These are phyloP conservation scores for Trametes elegans DNA, from an alignment of 768 basidiomycete species.

Conservation along the genomic window DNA sequence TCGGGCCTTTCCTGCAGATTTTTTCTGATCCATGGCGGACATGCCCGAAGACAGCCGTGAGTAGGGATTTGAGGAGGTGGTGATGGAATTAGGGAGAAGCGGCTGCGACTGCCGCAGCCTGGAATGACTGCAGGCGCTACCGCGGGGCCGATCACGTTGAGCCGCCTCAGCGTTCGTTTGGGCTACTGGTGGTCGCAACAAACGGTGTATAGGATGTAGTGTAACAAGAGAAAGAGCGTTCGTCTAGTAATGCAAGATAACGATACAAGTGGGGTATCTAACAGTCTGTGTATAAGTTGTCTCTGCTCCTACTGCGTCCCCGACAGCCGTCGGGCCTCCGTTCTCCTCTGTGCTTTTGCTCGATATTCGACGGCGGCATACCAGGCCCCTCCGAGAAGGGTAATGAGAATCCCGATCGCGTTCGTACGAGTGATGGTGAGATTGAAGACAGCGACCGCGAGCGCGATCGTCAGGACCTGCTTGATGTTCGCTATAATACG, in stretches of 20 bases:
- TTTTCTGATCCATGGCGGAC: not conserved
- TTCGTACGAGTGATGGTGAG: conserved; percentile 79
- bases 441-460: conserved; percentile 82
- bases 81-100: too few relatives aligned
- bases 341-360: conserved; percentile 15
- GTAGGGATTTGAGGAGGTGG: too few relatives aligned
- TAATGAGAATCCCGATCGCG: conserved; percentile 78
- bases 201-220: too few relatives aligned
- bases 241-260: not conserved
- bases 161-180: too few relatives aligned
- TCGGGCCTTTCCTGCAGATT: not conserved
- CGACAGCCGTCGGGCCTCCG: not conserved
- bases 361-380: conserved; percentile 64
- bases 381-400: conserved; percentile 83
- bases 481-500: conserved; percentile 83
- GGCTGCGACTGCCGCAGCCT: too few relatives aligned
- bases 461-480: conserved; percentile 86
- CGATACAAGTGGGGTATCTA: conserved; percentile 12
- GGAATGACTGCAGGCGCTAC: not conserved
- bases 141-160: too few relatives aligned
- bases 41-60: not conserved
- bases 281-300: not conserved
- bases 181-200: too few relatives aligned
- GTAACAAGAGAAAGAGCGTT: not conserved
- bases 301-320: not conserved